Base-by-base conservation (phyloP, 768 basidiomycete species). In the Gloeopeniophorella convolvens region DNA sequence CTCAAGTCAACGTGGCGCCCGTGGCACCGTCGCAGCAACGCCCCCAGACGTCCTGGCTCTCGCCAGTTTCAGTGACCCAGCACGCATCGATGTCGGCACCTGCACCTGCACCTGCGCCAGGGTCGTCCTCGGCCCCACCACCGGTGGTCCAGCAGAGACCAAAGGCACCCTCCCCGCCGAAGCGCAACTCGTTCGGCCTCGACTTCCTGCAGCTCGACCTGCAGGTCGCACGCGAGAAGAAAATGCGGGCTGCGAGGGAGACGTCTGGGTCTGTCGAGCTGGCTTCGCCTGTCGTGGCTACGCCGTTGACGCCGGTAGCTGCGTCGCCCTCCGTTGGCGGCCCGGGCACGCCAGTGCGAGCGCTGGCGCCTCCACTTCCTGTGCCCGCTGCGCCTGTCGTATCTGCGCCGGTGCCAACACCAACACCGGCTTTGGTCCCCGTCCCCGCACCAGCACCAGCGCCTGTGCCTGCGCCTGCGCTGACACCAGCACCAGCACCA, bases 151-250 rank as follows among this genome's bases (percentile, higher is more conserved):
- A 28, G 20, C 35, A 48, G 31, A 32, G 48, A 6, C 11, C 28
- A 13, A 53, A 21, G 11, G 28, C 15, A 12, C n/a, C n/a, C n/a
- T n/a, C n/a, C n/a, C 28, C 16, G 1, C 12, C 41, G 3, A 48
- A 35, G n/a, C 51, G 51, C 36, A 45, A 48, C 27, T 48, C 51
- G 15, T 47, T 30, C 2, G 51, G 46, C 30, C 18, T 53, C 21
- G 35, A 53, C 30, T 53, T 53, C 33, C 20, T 53, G 30, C 51
- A 53, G 35, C 8, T 53, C 15, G 51, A 53, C 32, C 20, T 53
- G 20, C 34, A 43, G 24, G 15, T 23, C 15, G 51, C 51, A 4
- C 51, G 51, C 35, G 42, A 53, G 12, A 53, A 39, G 42, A 53
- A 48, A 21, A 10, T 26, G 35, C 24, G 4, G 15, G 51, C 45